Base-by-base conservation (phyloP, 257 asterid species). In the Solanum pinnatisectum region DNA sequence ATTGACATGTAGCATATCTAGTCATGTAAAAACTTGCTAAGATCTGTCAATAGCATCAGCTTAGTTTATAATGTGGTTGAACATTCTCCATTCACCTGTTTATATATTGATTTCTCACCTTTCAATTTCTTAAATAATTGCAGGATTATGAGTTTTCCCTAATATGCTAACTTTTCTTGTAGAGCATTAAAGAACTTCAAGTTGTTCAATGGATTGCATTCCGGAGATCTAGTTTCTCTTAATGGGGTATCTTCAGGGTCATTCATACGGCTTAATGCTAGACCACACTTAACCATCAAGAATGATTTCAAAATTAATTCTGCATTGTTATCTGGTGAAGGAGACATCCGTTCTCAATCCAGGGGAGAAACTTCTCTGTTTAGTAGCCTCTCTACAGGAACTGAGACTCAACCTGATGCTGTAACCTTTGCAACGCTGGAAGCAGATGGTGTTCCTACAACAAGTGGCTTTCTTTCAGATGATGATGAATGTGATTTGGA, bases 401-500 rank as follows among this genome's bases (percentile, higher is more conserved):
- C 94, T 36, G 94, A 94, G 89, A 56, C 92, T 76, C 95, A 92
- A 72, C 90, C 95, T 30, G 95, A 96, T 90, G 89, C 95, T 6
- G 89, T 91, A 8, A 89, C 90, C 37, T 93, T 93, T 86, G 96
- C 94, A 92, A 87, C 94, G 23, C 96, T 94, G 79, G 88, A 94
- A 65, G 98, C 98, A 67, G 98, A 96, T 88, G 90, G 92, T 91
- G 89, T 93, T 37, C 92, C 94, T 4, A 91, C 93, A 36, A 87
- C 92, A 35, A 86, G 92, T 79, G 95, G 96, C 5, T 96, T 96
- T 85, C 89, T 94, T 42, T 87, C 65, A 73, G 98, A 92, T 12
- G 91, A 86, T 82, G 98, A 90, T 67, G 99, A 95, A 81, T 94
- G 86, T 44, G 96, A 93, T 88, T 85, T 97, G 91, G 99, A 97